These are phyloP conservation scores for Backusella macrospora DNA, from an alignment of 192 early-diverging fungal genomes.

Conservation along the genomic window DNA sequence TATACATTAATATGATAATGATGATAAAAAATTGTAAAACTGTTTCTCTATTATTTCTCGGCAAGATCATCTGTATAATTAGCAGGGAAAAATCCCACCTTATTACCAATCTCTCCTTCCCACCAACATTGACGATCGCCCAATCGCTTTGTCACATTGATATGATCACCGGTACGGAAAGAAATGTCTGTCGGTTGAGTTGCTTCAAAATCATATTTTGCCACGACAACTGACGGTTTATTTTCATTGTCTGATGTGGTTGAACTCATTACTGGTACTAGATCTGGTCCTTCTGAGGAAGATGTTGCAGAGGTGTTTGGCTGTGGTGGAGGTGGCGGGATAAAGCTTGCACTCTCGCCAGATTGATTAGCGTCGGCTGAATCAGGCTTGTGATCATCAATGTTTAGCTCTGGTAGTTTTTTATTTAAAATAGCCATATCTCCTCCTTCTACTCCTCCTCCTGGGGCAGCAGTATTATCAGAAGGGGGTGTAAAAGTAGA, in stretches of 20 bases:
- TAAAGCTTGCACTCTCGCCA: background rate
- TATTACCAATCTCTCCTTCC: conserved; percentile 36
- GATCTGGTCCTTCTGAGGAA: background rate
- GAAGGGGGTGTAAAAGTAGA: background rate
- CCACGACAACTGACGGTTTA: conserved; percentile 18
- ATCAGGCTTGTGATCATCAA: background rate
- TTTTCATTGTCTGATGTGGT: background rate
- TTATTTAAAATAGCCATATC: background rate
- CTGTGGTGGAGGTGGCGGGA: background rate
- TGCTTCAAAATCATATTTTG: conserved; percentile 43
- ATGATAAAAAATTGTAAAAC: background rate
- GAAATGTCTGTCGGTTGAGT: conserved; percentile 36
- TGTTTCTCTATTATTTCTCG: background rate
- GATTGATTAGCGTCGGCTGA: background rate
- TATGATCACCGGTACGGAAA: conserved; percentile 43
- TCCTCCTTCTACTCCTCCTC: no score
- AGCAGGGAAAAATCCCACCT: conserved; percentile 26
- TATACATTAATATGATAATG: background rate
- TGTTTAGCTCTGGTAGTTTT: background rate
- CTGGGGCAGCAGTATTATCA: background rate
- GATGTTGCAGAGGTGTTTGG: background rate
- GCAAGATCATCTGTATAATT: conserved; percentile 23
- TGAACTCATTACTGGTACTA: no score
- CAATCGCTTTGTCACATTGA: conserved; percentile 37
- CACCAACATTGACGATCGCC: conserved; percentile 41